phyloP scores from a whole-genome alignment of 257 asterid species.

The Gentiana macrophylla region DNA sequence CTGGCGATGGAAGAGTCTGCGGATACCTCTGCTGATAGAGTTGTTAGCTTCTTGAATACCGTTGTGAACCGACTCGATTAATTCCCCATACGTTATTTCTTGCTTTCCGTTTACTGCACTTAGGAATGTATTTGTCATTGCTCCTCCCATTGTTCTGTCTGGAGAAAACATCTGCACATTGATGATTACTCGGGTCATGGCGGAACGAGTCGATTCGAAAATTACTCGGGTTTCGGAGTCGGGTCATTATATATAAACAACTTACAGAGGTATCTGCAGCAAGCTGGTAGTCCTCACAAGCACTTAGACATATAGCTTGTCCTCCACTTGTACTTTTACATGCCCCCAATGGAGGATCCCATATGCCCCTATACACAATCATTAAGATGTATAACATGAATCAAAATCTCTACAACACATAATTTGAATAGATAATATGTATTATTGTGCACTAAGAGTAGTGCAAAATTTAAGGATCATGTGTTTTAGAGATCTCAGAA shows the following conservation, averaged over 20 bases:
- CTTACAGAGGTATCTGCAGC: conserved; percentile 45
- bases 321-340: conserved; percentile 49
- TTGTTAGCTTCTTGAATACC: conserved; percentile 28
- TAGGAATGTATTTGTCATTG: conserved; percentile 55
- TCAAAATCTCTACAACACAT: no score
- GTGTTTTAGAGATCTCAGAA: no score
- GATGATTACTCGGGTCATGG: neutral
- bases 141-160: conserved; percentile 38
- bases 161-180: conserved; percentile 37
- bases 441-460: no score
- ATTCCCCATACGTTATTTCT: conserved; percentile 30
- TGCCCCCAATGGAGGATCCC: no score
- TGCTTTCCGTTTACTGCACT: conserved; percentile 29
- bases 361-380: no score
- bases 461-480: no score
- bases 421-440: no score
- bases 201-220: neutral
- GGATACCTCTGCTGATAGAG: conserved; percentile 16
- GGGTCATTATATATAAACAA: neutral
- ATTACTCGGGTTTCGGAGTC: neutral
- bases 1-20: conserved; percentile 35
- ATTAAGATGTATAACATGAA: no score
- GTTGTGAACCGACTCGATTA: conserved; percentile 31
- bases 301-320: conserved; percentile 34
- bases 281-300: conserved; percentile 49